Percentiles rank a stretch among this genome's conserved stretches.
phyloP scores from a whole-genome alignment of 2,329 filamentous ascomycete genomes.

The Diaporthe velutina region DNA sequence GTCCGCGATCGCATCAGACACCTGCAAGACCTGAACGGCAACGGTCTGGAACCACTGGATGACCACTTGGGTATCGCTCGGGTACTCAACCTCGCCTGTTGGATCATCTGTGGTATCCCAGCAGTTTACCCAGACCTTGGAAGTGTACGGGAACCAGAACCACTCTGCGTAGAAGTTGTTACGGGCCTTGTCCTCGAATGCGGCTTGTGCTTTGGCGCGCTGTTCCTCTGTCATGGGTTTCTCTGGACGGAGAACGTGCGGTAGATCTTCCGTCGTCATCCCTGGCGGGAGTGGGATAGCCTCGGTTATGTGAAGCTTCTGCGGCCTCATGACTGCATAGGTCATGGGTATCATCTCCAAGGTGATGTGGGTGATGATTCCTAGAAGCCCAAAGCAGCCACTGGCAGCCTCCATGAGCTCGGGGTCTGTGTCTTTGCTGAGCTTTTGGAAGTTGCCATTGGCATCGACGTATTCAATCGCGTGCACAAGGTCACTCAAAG shows the following conservation, averaged over 20 bases:
- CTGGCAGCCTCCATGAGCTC: constrained; percentile 56
- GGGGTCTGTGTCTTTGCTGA: constrained; percentile 54
- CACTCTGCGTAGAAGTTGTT: constrained; percentile 61
- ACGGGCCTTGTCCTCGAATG: constrained; percentile 54
- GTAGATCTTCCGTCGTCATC: constrained; percentile 50
- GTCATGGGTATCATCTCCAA: constrained; percentile 60
- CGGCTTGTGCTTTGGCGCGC: constrained; percentile 49
- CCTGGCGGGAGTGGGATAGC: constrained; percentile 58
- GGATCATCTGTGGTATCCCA: constrained; percentile 55
- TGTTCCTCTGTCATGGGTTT: constrained; percentile 49
- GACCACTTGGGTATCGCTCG: constrained; percentile 47
- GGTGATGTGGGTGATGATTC: constrained; percentile 62
- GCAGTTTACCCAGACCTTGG: constrained; percentile 59
- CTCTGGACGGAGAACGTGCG: constrained; percentile 49
- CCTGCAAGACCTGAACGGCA: constrained; percentile 41
- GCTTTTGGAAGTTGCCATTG: constrained; percentile 50
- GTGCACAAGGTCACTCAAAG: constrained; percentile 59
- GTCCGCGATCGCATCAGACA: constrained; percentile 47
- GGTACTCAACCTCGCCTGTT: constrained; percentile 52
- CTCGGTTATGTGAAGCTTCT: constrained; percentile 56
- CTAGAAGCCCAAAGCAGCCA: constrained; percentile 60
- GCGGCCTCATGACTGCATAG: constrained; percentile 59
- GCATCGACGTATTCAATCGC: constrained; percentile 62
- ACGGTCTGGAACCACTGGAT: constrained; percentile 43
- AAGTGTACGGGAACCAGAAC: constrained; percentile 64